These are phyloP conservation scores for Fusarium sp. DNA, from an alignment of 2,329 filamentous ascomycete species.

Conservation along the genomic window DNA sequence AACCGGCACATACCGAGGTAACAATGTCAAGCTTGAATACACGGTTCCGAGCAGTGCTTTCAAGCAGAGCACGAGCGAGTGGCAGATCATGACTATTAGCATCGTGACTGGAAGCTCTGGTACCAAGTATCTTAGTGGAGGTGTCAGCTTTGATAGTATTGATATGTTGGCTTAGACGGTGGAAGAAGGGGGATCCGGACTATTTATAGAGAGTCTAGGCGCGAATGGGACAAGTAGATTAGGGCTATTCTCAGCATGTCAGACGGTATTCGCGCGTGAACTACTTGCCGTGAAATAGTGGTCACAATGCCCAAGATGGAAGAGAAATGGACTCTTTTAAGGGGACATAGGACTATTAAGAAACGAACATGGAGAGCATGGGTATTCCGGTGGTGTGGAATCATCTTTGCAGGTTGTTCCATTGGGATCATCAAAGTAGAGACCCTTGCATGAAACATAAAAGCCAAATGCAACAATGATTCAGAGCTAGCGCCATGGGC, in stretches of 20 bases:
- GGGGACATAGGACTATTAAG: not conserved
- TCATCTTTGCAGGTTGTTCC: not conserved
- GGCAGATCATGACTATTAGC: slow-evolving; percentile 47
- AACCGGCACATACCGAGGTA: slow-evolving; percentile 49
- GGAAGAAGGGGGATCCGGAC: not conserved
- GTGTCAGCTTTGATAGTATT: slow-evolving; percentile 47
- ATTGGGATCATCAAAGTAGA: not conserved
- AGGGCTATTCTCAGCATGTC: not conserved
- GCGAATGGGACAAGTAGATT: not conserved
- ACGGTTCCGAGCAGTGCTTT: slow-evolving; percentile 46
- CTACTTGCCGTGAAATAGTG: not conserved
- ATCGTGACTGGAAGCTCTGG: slow-evolving; percentile 47
- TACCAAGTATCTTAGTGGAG: slow-evolving; percentile 44
- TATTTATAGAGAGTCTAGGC: not conserved
- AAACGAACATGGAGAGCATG: not conserved
- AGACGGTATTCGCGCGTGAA: not conserved
- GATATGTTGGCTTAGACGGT: slow-evolving; percentile 38
- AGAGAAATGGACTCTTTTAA: not conserved
- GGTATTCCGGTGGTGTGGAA: not conserved
- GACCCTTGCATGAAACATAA: not conserved
- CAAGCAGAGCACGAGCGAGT: slow-evolving; percentile 44
- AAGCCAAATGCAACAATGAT: not conserved
- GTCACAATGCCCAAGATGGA: fast-evolving
- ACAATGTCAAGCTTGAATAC: slow-evolving; percentile 47
- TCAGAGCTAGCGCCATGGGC: not conserved